Conservation (phyloP, 202 grass and related monocot genomes). For the Panicum hallii region DNA sequence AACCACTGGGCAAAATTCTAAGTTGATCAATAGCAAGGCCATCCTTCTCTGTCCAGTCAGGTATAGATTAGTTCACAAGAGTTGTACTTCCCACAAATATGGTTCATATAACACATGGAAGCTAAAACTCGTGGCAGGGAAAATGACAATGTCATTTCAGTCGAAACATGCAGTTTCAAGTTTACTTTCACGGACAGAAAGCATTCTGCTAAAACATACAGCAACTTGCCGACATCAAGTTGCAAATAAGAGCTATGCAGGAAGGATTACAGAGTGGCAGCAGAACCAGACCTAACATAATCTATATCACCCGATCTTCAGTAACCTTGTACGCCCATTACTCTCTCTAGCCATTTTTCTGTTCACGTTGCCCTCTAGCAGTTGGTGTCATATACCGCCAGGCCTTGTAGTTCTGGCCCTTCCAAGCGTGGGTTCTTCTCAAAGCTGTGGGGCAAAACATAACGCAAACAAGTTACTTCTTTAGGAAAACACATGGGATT, state of each 20-base stretch:
- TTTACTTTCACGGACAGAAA: conserved; percentile 47
- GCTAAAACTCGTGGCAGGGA: neutral
- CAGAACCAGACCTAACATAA: conserved; percentile 42
- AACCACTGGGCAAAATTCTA: too few species aligned
- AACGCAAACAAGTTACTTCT: neutral
- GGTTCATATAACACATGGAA: neutral
- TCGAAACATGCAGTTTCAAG: conserved; percentile 46
- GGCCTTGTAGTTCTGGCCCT: conserved; percentile 95
- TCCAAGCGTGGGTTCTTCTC: conserved; percentile 94
- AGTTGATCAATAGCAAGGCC: too few species aligned
- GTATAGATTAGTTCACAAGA: neutral
- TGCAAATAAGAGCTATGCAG: conserved; percentile 51
- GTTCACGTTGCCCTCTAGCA: conserved; percentile 65
- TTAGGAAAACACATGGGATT: conserved; percentile 9
- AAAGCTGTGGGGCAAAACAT: conserved; percentile 59
- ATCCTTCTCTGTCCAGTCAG: neutral
- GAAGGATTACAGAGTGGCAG: conserved; percentile 53
- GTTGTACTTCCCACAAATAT: neutral
- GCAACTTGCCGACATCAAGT: conserved; percentile 42
- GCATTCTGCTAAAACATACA: conserved; percentile 51
- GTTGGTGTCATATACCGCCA: conserved; percentile 92
- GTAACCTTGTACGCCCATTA: conserved; percentile 50
- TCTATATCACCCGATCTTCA: conserved; percentile 54
- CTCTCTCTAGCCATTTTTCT: conserved; percentile 44
- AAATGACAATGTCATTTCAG: conserved; percentile 34